Evolutionary conservation across 1,139 yeast species (phyloP), one percentile per base, ranked within the genome.

Genomic region (Zygoascus hellenicus): DNA sequence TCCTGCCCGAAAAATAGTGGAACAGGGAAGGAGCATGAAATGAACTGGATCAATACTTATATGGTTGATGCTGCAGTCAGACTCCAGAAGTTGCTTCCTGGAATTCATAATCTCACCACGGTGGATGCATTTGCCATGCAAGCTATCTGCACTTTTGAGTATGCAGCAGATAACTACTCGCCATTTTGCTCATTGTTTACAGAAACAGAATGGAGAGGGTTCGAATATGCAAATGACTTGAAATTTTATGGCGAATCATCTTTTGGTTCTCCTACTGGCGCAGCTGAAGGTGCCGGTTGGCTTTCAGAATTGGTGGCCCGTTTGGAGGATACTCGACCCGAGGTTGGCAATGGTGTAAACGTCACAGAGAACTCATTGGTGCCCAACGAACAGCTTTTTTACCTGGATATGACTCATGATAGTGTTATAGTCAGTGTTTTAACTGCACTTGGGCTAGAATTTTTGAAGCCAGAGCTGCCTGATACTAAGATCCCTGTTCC

Each of bases 131-230:
- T 59, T 46, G 63, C 62, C 28, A 52, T 74, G 55, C 78, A 75
- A 58, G 65, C 66, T 43, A 56, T 74, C 54, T 75, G 80, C 57
- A 74, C 75, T 7, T 75, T 69, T 56, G 80, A 75, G 54, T 66
- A 75, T 36, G 76, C 75, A 31, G 74, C 75, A 9, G 69, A 63
- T 50, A 78, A 77, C n/a, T 57, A 61, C 34, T 72, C 78, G 29
- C 67, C 68, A 17, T 72, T 75, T 57, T 75, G 80, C 57, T 68
- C 65, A 47, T 62, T 73, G 48, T 76, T 75, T 59, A 72, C 77
- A 28, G 72, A 70, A 53, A 68, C 68, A 35, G 80, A 75, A 54
- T 75, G 74, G 72, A 63, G 76, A 43, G 74, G 74, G 16, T 72
- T 67, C 57, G 75, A 72, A 51, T 75, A 75, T 61, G 66, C 68